Evolutionary conservation across 2,329 filamentous ascomycete genomes (phyloP).

Genomic region (Paecilomyces variotii): DNA sequence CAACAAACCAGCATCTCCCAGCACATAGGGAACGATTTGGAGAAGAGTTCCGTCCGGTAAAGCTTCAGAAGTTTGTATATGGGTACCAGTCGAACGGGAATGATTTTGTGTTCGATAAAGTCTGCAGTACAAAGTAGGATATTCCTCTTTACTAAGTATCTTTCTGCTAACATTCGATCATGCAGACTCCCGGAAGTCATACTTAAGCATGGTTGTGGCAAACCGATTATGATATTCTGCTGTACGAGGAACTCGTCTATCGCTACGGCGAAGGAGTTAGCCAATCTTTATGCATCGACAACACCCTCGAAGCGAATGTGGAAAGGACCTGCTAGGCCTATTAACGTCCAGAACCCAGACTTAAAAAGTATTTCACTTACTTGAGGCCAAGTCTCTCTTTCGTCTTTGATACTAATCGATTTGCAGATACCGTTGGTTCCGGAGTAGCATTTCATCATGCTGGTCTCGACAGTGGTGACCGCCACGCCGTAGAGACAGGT

Average conservation of each 20-base stretch:
- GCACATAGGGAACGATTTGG: conserved; percentile 64
- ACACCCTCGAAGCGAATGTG: conserved; percentile 51
- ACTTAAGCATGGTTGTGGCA: conserved; percentile 56
- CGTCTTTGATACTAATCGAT: conserved; percentile 2
- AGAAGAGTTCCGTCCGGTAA: conserved; percentile 72
- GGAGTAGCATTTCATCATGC: conserved; percentile 81
- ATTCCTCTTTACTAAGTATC: background rate
- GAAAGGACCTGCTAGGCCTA: conserved; percentile 47
- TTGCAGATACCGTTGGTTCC: conserved; percentile 36
- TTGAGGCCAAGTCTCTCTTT: conserved; percentile 20
- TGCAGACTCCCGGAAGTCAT: conserved; percentile 59
- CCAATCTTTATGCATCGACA: conserved; percentile 55
- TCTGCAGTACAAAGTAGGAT: conserved; percentile 52
- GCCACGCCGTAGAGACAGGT: conserved; percentile 56
- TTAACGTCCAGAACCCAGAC: conserved; percentile 51
- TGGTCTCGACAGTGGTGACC: conserved; percentile 59
- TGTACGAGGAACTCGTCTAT: conserved; percentile 65
- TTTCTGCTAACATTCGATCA: conserved; percentile 1
- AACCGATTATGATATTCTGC: conserved; percentile 79
- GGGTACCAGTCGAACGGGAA: conserved; percentile 59
- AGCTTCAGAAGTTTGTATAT: conserved; percentile 66
- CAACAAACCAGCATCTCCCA: conserved; percentile 51
- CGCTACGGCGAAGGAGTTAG: conserved; percentile 58
- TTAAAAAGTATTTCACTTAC: conserved; percentile 44
- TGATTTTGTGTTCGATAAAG: conserved; percentile 69